Evolutionary conservation across 2,329 filamentous ascomycete genomes (phyloP).

Genomic region (Fusarium globosum): DNA sequence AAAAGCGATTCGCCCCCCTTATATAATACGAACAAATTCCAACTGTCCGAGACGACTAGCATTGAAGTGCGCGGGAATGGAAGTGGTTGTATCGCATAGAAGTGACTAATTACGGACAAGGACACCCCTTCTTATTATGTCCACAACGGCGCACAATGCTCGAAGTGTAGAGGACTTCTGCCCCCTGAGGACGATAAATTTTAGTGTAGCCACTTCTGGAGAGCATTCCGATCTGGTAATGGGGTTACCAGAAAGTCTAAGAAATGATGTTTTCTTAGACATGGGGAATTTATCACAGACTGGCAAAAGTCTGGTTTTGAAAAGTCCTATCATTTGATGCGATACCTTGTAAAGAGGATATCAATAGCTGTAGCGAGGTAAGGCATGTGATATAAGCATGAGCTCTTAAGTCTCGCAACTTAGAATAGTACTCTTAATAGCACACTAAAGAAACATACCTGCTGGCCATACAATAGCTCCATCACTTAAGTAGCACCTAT

Average conservation of each 20-base stretch:
- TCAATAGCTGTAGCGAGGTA: too few relatives aligned
- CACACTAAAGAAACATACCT: too few relatives aligned
- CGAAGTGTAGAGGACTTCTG: background rate
- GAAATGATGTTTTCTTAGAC: too few relatives aligned
- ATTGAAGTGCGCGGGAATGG: background rate
- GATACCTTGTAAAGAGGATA: too few relatives aligned
- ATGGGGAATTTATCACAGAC: too few relatives aligned
- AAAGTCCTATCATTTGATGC: too few relatives aligned
- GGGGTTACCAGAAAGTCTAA: too few relatives aligned
- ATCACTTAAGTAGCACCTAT: fast-evolving
- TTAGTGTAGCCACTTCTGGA: background rate
- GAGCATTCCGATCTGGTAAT: too few relatives aligned
- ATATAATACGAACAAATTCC: background rate
- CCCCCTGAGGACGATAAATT: fast-evolving
- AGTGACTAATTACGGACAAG: background rate
- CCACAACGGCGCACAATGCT: background rate
- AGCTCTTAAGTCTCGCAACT: too few relatives aligned
- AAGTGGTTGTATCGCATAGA: background rate
- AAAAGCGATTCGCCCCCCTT: background rate
- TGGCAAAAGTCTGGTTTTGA: too few relatives aligned
- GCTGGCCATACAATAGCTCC: fast-evolving
- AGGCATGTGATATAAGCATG: too few relatives aligned
- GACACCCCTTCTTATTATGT: background rate
- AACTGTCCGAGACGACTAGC: background rate
- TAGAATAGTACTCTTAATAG: too few relatives aligned